Evolutionary conservation across 306 rosid species (phyloP).

Genomic region (barrel medic (Medicago truncatula)): DNA sequence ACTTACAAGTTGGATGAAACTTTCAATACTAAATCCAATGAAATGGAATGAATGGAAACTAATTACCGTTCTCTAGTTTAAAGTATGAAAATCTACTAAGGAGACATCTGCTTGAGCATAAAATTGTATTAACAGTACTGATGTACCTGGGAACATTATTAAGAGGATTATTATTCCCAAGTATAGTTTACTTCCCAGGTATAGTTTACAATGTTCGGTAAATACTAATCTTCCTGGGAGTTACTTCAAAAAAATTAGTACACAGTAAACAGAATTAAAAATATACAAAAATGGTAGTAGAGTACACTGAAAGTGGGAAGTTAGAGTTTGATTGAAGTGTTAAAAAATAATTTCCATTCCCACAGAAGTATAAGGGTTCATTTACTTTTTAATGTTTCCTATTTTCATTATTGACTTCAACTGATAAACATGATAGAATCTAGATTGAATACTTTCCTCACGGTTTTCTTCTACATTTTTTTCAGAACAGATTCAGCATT

Average conservation of each 20-base stretch:
- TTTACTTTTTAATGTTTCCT: too few relatives aligned
- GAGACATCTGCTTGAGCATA: neutral
- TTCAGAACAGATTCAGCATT: neutral
- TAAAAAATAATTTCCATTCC: too few relatives aligned
- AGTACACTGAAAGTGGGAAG: neutral
- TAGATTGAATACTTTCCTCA: neutral
- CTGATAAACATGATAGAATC: too few relatives aligned
- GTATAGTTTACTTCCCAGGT: neutral
- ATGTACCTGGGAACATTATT: neutral
- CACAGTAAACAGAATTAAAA: neutral
- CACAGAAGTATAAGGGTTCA: too few relatives aligned
- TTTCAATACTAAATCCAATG: slow-evolving; percentile 6
- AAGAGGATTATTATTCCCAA: neutral
- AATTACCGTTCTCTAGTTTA: neutral
- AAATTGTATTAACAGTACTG: neutral
- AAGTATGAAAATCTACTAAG: neutral
- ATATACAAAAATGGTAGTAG: neutral
- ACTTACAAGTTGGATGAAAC: neutral
- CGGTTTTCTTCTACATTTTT: neutral
- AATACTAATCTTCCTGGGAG: neutral
- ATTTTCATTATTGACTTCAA: too few relatives aligned
- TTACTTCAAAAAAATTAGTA: neutral
- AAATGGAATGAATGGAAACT: neutral
- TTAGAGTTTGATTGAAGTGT: neutral
- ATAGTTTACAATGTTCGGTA: neutral